Base-by-base conservation (phyloP, 192 early-diverging fungal species). In the Jimgerdemannia lactiflua region DNA sequence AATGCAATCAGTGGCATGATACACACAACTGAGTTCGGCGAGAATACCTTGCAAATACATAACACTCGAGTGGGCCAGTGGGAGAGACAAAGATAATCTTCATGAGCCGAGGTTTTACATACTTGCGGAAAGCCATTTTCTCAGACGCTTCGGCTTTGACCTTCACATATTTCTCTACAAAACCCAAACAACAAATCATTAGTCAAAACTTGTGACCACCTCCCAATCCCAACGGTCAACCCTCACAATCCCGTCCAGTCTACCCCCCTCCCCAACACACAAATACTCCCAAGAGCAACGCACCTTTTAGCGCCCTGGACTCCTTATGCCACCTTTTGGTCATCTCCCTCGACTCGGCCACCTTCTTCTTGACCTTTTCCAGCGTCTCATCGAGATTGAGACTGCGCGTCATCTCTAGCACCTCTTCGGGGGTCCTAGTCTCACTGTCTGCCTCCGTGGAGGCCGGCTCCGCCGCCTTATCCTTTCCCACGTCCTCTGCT, bases 61-160 rank as follows among this genome's bases (percentile, higher is more conserved):
- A 59, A 10, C 49, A 59, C 14, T 59, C 8, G 8, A 59, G 14
- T 29, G 14, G 6, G 14, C 49, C 14, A 59, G 49, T 59, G 14
- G 6, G 49, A 59, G 14, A 59, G 29, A 29, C 29, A 29, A 29
- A 29, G 29, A 29, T 29, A 29, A 29, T 29, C 29, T 29, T 29
- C 29, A 29, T 29, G 29, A 29, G 29, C 29, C 29, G 65, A 43
- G 44, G 44, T 41, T 17, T 29, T 59, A 73, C 79, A 69, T 82
- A 85, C 84, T 89, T 88, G 67, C 85, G 75, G 75, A 89, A 88
- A 4, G 86, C 82, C 74, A 89, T 86, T 72, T 89, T 89, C 39
- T 89, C 86, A 63, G 82, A 80, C 4, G 82, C 75, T 18, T 84
- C 75, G 3, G 67, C 42, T 3, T 74, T 42, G 1, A 74, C 75